These are phyloP conservation scores for Aegilops umbellulata DNA, from an alignment of 176 grass and related monocot species.

Conservation along the genomic window DNA sequence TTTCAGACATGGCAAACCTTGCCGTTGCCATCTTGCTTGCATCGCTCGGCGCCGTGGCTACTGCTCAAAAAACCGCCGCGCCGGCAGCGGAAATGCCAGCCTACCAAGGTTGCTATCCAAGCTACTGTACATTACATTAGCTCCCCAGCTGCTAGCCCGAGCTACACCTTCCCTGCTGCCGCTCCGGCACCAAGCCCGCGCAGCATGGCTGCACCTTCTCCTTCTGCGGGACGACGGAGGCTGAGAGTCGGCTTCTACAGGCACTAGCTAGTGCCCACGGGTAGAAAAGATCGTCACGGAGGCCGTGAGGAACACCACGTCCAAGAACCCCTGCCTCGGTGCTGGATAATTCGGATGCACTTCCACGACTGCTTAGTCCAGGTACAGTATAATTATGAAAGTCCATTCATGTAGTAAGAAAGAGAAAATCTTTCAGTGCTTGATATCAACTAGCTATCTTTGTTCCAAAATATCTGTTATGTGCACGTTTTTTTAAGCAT, in stretches of 20 bases:
- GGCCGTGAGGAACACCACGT: not conserved
- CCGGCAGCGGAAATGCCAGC: not conserved
- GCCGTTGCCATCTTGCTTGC: not conserved
- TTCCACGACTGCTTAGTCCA: slow-evolving; percentile 80
- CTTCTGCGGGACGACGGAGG: not conserved
- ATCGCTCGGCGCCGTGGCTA: not conserved
- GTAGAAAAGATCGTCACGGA: slow-evolving; percentile 34
- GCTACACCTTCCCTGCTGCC: not conserved
- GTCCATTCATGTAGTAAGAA: too few species aligned
- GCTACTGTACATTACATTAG: too few species aligned
- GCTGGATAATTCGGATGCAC: slow-evolving; percentile 50
- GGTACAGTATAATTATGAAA: slow-evolving; percentile 1
- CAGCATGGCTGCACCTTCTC: not conserved
- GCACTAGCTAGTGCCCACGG: slow-evolving; percentile 20
- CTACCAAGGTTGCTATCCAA: not conserved
- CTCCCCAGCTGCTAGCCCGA: not conserved
- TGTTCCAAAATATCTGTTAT: too few species aligned
- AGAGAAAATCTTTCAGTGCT: too few species aligned
- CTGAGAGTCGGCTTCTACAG: slow-evolving; percentile 40
- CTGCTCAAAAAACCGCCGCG: not conserved
- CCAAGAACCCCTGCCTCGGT: slow-evolving; percentile 23
- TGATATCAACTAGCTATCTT: too few species aligned
- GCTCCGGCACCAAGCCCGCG: not conserved
- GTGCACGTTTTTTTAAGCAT: too few species aligned
- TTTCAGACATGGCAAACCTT: not conserved